Evolutionary conservation across 768 basidiomycete species (phyloP).

Genomic region (Boletus tylopilopsis): DNA sequence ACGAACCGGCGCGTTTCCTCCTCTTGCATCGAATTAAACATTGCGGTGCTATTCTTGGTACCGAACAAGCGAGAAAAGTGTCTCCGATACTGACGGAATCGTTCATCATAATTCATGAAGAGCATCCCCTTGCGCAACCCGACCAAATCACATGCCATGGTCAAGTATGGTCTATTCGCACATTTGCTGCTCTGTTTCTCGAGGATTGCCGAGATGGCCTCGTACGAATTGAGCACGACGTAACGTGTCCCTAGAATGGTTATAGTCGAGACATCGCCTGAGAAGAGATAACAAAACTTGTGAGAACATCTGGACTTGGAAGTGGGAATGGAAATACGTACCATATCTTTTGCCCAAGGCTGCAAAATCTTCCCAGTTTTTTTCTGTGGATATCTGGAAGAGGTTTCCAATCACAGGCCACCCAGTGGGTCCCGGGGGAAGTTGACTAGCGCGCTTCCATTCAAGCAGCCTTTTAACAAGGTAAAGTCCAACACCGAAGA

Average conservation of each 20-base stretch:
- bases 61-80: constrained; percentile 7
- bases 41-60: constrained; percentile 1
- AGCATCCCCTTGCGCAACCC: not conserved
- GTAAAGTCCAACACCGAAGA: constrained; percentile 18
- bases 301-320: not conserved
- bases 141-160: constrained; percentile 23
- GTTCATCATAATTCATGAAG: constrained; percentile 9
- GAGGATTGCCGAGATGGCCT: constrained; percentile 45
- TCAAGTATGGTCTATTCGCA: constrained; percentile 29
- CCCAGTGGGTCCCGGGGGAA: constrained; percentile 20
- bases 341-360: constrained; percentile 53
- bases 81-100: constrained; percentile 15
- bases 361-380: constrained; percentile 51
- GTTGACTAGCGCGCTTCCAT: not conserved
- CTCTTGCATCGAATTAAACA: constrained; percentile 17
- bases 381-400: constrained; percentile 47
- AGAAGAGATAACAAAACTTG: constrained; percentile 16
- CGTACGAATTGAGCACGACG: constrained; percentile 46
- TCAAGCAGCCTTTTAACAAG: not conserved
- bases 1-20: constrained; percentile 18
- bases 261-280: constrained; percentile 18
- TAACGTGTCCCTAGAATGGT: constrained; percentile 43
- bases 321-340: constrained; percentile 15
- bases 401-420: constrained; percentile 51
- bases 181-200: constrained; percentile 54